A percentile compares a stretch with the other conserved stretches of the same genome.
phyloP scores from a whole-genome alignment of 768 basidiomycete species.

The Pisolithus microcarpus region DNA sequence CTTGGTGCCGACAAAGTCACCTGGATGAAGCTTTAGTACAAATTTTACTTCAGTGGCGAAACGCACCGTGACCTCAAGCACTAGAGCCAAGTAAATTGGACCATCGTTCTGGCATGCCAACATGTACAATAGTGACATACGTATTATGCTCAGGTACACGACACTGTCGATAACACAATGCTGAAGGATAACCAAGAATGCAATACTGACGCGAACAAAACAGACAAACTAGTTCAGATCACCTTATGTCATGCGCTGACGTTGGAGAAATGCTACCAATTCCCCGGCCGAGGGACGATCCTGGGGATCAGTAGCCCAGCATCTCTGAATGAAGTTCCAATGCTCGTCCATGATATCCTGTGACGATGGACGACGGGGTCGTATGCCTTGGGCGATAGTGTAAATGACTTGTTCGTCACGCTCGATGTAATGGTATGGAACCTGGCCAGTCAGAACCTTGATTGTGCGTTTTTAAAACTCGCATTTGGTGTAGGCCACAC shows the following conservation, averaged over 20 bases:
- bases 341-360: not conserved
- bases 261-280: not conserved
- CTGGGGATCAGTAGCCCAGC: conserved; percentile 12
- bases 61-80: too few species aligned
- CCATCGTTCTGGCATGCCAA: too few species aligned
- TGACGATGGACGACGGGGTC: not conserved
- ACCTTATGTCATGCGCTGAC: not conserved
- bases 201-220: not conserved
- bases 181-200: not conserved
- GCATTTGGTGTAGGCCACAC: conserved; percentile 5
- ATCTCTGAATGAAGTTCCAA: conserved; percentile 6
- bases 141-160: too few species aligned
- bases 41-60: too few species aligned
- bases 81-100: too few species aligned
- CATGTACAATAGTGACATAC: too few species aligned
- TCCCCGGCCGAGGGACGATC: not conserved
- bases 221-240: not conserved
- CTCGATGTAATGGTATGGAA: conserved; percentile 8
- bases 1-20: too few species aligned
- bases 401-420: conserved; percentile 7
- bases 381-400: conserved; percentile 2
- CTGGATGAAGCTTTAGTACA: too few species aligned
- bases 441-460: conserved; percentile 6
- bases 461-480: not conserved
- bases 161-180: not conserved